These are phyloP conservation scores for Tolypocladium endophyticum DNA, from an alignment of 2,329 filamentous ascomycete species.

Conservation along the genomic window DNA sequence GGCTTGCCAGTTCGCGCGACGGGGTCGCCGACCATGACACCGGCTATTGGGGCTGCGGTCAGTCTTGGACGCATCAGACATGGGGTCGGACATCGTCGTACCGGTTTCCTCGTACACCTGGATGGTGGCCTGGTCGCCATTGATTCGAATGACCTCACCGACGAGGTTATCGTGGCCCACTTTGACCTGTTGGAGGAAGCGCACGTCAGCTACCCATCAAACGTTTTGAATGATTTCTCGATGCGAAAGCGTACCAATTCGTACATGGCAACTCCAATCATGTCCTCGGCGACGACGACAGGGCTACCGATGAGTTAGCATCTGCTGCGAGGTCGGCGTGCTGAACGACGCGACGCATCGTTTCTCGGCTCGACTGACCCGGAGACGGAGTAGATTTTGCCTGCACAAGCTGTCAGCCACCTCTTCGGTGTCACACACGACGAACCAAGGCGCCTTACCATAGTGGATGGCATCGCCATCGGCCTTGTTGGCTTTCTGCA, in stretches of 20 bases:
- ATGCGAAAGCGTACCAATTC: constrained; percentile 61
- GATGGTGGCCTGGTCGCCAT: constrained; percentile 88
- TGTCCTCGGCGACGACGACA: constrained; percentile 93
- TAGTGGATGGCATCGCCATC: constrained; percentile 25
- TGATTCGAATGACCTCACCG: constrained; percentile 97
- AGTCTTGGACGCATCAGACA: background rate
- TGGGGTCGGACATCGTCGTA: constrained; percentile 29
- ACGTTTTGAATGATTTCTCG: background rate
- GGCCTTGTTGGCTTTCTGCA: constrained; percentile 22
- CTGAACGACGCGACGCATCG: background rate
- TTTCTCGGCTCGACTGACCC: constrained; percentile 36
- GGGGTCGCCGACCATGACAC: constrained; percentile 91
- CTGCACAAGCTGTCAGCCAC: constrained; percentile 22
- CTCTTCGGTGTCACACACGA: background rate
- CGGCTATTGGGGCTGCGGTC: constrained; percentile 46
- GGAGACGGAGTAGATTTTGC: constrained; percentile 53
- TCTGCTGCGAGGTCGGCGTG: background rate
- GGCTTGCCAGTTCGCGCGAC: constrained; percentile 88
- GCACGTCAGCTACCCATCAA: background rate
- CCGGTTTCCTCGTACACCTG: constrained; percentile 99
- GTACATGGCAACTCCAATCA: constrained; percentile 99
- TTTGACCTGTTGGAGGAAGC: constrained; percentile 50
- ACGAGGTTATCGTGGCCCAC: constrained; percentile 88
- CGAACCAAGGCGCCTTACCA: constrained; percentile 22
- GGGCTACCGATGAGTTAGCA: constrained; percentile 42